These are phyloP conservation scores for Monosporozyma aerobia DNA, from an alignment of 805 yeast genomes.

Conservation along the genomic window DNA sequence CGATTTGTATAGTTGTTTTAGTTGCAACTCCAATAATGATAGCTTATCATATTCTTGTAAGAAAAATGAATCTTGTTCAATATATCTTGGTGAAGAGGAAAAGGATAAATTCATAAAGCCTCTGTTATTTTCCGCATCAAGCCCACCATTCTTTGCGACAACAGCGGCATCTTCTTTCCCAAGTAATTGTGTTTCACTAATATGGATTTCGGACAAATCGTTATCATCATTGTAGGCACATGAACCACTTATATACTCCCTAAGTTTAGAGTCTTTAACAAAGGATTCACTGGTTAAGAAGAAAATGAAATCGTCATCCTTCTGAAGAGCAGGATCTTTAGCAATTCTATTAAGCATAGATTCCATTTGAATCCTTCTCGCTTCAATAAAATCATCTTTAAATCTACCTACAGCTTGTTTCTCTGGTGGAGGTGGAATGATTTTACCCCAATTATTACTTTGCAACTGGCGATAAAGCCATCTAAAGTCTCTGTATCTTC, in stretches of 20 bases:
- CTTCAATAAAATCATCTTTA: constrained; percentile 82
- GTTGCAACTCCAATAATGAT: constrained; percentile 63
- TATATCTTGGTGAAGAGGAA: constrained; percentile 55
- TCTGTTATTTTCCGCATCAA: constrained; percentile 48
- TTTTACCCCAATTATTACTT: constrained; percentile 77
- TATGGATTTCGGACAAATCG: constrained; percentile 30
- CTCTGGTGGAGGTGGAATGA: constrained; percentile 93
- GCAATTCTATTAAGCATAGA: constrained; percentile 75
- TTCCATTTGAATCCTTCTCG: constrained; percentile 74
- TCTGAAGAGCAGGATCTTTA: constrained; percentile 43
- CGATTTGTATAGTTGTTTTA: constrained; percentile 58
- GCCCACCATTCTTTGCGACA: constrained; percentile 22
- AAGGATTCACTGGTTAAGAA: constrained; percentile 73
- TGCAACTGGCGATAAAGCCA: constrained; percentile 89
- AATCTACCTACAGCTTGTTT: constrained; percentile 90
- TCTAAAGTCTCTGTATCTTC: constrained; percentile 86
- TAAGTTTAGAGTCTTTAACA: constrained; percentile 53
- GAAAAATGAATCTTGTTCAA: constrained; percentile 75
- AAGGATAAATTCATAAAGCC: constrained; percentile 66
- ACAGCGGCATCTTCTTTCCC: constrained; percentile 28
- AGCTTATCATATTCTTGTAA: constrained; percentile 57
- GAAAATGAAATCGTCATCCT: constrained; percentile 67
- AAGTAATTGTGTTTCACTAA: constrained; percentile 26
- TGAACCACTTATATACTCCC: constrained; percentile 53
- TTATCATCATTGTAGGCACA: constrained; percentile 38